A percentile compares a stretch with the other conserved stretches of the same genome.
Evolutionary conservation across 805 yeast genomes (phyloP).

Genomic region (Wickerhamomyces bisporus): DNA sequence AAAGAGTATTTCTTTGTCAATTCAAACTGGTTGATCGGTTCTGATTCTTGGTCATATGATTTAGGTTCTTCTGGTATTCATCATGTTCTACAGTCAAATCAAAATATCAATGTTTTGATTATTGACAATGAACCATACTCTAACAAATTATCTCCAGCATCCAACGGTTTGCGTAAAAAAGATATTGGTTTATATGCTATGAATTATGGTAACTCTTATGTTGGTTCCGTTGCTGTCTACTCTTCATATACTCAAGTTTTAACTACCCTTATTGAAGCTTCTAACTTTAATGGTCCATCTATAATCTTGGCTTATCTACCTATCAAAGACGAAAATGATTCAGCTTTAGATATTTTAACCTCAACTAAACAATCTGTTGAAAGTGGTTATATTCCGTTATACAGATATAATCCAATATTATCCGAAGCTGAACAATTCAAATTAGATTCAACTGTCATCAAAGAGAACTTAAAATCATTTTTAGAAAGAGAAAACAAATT

Average conservation of each 20-base stretch:
- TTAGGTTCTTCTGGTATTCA: constrained; percentile 90
- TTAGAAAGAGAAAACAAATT: constrained; percentile 87
- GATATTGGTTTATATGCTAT: constrained; percentile 92
- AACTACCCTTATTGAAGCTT: constrained; percentile 88
- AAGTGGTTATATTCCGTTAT: constrained; percentile 94
- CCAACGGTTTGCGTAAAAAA: constrained; percentile 60
- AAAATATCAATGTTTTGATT: constrained; percentile 77
- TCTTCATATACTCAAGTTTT: constrained; percentile 90
- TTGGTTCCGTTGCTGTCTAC: constrained; percentile 91
- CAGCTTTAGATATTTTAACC: constrained; percentile 69
- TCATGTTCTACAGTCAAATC: constrained; percentile 67
- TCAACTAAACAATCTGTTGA: constrained; percentile 89
- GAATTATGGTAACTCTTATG: constrained; percentile 86
- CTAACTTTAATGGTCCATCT: constrained; percentile 84
- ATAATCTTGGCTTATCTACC: constrained; percentile 89
- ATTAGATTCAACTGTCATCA: constrained; percentile 79
- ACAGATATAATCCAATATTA: constrained; percentile 70
- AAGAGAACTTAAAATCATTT: constrained; percentile 70
- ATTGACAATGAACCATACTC: constrained; percentile 79
- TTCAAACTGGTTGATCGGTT: constrained; percentile 82
- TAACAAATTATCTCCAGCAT: constrained; percentile 26
- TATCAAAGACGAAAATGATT: constrained; percentile 54
- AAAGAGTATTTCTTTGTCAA: constrained; percentile 41
- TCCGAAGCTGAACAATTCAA: constrained; percentile 55
- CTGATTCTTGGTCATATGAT: constrained; percentile 95